phyloP scores from a whole-genome alignment of 2,329 filamentous ascomycete genomes.

The Nigrospora sphaerica region DNA sequence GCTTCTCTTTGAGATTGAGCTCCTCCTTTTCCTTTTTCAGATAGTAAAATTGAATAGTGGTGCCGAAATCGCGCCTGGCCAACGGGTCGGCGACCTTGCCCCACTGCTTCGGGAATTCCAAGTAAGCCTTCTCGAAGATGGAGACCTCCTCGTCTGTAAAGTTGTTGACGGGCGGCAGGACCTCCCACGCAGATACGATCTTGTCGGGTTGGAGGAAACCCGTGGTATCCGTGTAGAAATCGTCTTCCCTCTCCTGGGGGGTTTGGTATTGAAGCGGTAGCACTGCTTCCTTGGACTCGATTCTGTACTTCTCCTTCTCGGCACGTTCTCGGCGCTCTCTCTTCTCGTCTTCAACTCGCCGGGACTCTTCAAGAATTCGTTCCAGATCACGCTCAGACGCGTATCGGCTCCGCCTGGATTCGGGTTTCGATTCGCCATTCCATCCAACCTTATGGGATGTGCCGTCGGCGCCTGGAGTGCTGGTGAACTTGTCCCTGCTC shows the following conservation, averaged over 20 bases:
- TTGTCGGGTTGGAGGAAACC: constrained; percentile 58
- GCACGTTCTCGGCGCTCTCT: constrained; percentile 59
- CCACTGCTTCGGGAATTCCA: constrained; percentile 77
- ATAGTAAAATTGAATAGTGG: constrained; percentile 84
- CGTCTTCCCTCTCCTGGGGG: constrained; percentile 49
- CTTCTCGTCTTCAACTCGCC: constrained; percentile 62
- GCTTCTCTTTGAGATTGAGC: constrained; percentile 69
- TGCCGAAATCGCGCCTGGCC: constrained; percentile 62
- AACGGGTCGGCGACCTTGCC: constrained; percentile 66
- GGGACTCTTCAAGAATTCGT: constrained; percentile 63
- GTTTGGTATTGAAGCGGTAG: constrained; percentile 66
- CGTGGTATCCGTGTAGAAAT: constrained; percentile 57
- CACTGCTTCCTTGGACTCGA: constrained; percentile 63
- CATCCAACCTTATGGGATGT: constrained; percentile 29
- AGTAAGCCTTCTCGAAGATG: constrained; percentile 66
- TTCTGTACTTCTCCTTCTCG: constrained; percentile 63
- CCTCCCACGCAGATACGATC: constrained; percentile 64
- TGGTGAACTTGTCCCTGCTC: constrained; percentile 46
- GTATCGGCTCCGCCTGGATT: constrained; percentile 48
- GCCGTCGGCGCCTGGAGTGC: constrained; percentile 26
- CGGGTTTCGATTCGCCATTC: constrained; percentile 45
- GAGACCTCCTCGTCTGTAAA: constrained; percentile 66
- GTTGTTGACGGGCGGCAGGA: constrained; percentile 66
- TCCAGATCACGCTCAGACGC: constrained; percentile 69
- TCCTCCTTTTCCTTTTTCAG: constrained; percentile 72